Percentiles rank a stretch among this genome's conserved stretches.
Conservation (phyloP, 371 early-diverging fungal genomes). For the Vavraia culicis region DNA sequence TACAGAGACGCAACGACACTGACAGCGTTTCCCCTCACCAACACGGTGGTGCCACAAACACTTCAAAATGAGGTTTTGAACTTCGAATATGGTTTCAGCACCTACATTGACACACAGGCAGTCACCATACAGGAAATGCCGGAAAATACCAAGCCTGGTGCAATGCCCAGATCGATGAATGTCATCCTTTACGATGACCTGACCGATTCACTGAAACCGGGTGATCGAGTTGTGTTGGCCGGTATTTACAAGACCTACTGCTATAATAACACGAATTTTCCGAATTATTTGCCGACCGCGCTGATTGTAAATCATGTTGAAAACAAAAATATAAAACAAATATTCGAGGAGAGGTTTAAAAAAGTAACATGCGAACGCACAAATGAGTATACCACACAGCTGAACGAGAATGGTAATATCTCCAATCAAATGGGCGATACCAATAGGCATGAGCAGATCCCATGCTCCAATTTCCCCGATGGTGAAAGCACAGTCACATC, state of each 20-base stretch:
- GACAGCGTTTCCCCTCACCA: slow-evolving; percentile 48
- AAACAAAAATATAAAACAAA: slow-evolving; percentile 48
- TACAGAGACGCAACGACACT: slow-evolving; percentile 61
- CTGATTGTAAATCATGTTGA: slow-evolving; percentile 33
- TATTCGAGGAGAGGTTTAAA: slow-evolving; percentile 1
- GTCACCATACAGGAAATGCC: slow-evolving; percentile 95
- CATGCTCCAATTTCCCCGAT: too few species aligned
- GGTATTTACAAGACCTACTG: slow-evolving; percentile 77
- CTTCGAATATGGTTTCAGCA: slow-evolving; percentile 75
- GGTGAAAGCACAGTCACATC: too few species aligned
- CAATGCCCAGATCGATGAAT: slow-evolving; percentile 79
- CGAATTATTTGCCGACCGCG: background rate
- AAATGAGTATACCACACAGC: background rate
- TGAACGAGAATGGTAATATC: background rate
- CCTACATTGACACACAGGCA: slow-evolving; percentile 78
- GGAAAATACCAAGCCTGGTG: slow-evolving; percentile 86
- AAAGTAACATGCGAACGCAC: background rate
- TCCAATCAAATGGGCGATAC: background rate
- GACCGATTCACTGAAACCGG: slow-evolving; percentile 83
- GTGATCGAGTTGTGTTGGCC: slow-evolving; percentile 78
- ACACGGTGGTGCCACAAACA: slow-evolving; percentile 43
- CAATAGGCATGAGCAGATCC: too few species aligned
- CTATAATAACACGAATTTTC: slow-evolving; percentile 34
- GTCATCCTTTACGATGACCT: slow-evolving; percentile 84
- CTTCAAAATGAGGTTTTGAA: slow-evolving; percentile 61